Percentiles rank a stretch among this genome's conserved stretches.
Evolutionary conservation across 1,284 basidiomycete species (phyloP).

Genomic region (Inonotus hispidus): DNA sequence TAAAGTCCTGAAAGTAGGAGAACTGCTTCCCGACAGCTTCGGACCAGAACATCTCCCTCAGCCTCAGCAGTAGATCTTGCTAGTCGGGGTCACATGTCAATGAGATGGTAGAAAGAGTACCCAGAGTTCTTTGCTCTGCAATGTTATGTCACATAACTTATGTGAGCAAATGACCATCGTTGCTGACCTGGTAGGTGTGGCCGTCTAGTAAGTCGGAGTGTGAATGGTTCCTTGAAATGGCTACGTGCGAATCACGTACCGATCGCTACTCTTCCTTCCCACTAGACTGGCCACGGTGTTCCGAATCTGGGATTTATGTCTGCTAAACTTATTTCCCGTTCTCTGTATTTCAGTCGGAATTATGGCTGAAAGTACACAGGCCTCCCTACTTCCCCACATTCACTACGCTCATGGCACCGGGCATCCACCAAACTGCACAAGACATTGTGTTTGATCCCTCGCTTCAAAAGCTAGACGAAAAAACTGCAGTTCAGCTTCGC

Average conservation of each 20-base stretch:
- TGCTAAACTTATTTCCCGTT: neutral
- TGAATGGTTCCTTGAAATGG: neutral
- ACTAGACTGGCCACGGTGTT: neutral
- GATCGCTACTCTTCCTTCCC: neutral
- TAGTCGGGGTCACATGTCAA: neutral
- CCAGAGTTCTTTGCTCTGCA: no score
- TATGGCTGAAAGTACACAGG: neutral
- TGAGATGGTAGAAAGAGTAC: no score
- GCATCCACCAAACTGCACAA: neutral
- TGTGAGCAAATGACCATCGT: neutral
- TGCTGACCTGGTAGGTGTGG: neutral
- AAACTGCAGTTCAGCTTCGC: neutral
- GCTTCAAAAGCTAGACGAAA: neutral
- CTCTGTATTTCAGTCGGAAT: neutral
- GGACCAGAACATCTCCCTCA: constrained; percentile 67
- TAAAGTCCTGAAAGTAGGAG: constrained; percentile 62
- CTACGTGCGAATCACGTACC: neutral
- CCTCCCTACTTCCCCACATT: neutral
- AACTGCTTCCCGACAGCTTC: constrained; percentile 83
- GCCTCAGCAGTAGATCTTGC: neutral
- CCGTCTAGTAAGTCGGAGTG: neutral
- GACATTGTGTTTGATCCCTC: neutral
- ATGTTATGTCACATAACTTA: no score
- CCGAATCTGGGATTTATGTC: no score
- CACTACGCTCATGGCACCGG: neutral